Evolutionary conservation across 2,329 filamentous ascomycete species (phyloP).

Genomic region (Talaromyces sp.): DNA sequence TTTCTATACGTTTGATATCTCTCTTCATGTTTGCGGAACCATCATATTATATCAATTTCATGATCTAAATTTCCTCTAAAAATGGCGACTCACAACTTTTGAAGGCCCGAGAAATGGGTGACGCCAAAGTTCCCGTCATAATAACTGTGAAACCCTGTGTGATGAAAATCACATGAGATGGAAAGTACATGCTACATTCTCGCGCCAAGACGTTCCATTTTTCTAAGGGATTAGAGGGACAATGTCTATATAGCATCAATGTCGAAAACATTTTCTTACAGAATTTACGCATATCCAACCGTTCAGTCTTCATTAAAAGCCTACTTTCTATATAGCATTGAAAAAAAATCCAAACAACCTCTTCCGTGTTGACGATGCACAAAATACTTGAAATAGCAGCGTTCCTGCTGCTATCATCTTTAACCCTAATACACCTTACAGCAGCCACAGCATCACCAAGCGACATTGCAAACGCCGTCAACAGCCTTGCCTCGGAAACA

Average conservation of each 20-base stretch:
- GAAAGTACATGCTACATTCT: not conserved
- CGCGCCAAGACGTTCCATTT: not conserved
- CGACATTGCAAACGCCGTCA: conserved; percentile 12
- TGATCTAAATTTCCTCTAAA: not conserved
- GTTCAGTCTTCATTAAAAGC: too few relatives aligned
- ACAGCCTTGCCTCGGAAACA: conserved; percentile 9
- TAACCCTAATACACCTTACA: not conserved
- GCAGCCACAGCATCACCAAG: not conserved
- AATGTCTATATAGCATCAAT: not conserved
- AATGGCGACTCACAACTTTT: not conserved
- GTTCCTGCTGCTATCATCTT: not conserved
- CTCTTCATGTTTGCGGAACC: not conserved
- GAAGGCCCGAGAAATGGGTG: not conserved
- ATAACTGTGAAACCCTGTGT: not conserved
- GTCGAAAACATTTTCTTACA: too few relatives aligned
- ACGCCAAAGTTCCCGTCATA: not conserved
- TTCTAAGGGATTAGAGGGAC: not conserved
- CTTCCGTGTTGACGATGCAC: not conserved
- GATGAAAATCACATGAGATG: not conserved
- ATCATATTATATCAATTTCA: not conserved
- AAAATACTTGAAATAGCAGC: not conserved
- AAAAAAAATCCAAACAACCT: too few relatives aligned
- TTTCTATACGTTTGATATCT: not conserved
- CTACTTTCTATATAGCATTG: too few relatives aligned
- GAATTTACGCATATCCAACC: too few relatives aligned